Conservation (phyloP, 2,329 filamentous ascomycete species). For the Cylindrodendrum hubeiense region DNA sequence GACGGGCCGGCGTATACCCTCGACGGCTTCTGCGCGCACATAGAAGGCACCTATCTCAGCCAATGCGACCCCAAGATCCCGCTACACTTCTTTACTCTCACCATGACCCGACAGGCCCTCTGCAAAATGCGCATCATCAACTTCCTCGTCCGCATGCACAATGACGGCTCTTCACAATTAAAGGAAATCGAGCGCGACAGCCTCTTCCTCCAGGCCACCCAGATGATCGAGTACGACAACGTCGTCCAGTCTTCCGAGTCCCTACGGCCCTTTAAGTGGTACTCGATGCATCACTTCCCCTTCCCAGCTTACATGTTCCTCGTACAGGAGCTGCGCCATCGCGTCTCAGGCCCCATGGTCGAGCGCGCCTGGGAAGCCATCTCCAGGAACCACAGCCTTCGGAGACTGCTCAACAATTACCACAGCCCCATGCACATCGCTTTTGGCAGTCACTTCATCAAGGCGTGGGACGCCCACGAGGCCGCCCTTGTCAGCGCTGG, state of each 20-base stretch:
- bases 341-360: conserved; percentile 66
- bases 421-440: conserved; percentile 69
- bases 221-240: conserved; percentile 72
- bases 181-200: conserved; percentile 63
- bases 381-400: conserved; percentile 64
- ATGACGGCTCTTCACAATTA: conserved; percentile 52
- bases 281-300: conserved; percentile 70
- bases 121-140: conserved; percentile 69
- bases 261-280: conserved; percentile 69
- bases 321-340: conserved; percentile 65
- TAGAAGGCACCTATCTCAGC: conserved; percentile 67
- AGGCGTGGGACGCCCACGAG: conserved; percentile 72
- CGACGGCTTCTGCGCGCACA: conserved; percentile 65
- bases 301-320: conserved; percentile 73
- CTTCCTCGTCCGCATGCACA: conserved; percentile 64
- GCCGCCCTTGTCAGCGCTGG: conserved; percentile 60
- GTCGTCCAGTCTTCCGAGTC: conserved; percentile 64
- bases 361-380: conserved; percentile 71
- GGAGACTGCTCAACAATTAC: conserved; percentile 62
- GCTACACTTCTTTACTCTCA: conserved; percentile 68
- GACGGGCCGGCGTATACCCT: conserved; percentile 63
- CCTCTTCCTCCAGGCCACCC: conserved; percentile 66
- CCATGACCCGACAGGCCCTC: conserved; percentile 67
- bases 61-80: conserved; percentile 70
- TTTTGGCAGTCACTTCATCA: conserved; percentile 70